phyloP scores from a whole-genome alignment of 805 yeast genomes.

The Peterozyma toletana region DNA sequence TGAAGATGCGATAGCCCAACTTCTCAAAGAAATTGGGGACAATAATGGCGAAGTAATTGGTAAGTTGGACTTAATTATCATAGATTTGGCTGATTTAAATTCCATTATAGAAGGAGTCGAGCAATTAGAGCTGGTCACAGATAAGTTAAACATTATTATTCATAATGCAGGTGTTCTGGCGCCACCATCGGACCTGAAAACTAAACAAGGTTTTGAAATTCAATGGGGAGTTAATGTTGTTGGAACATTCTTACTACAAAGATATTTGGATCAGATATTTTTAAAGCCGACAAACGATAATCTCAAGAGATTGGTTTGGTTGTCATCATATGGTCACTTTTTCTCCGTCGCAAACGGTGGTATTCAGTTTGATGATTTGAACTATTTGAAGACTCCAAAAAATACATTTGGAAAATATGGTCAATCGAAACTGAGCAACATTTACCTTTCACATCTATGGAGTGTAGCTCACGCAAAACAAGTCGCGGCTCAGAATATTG shows the following conservation, averaged over 20 bases:
- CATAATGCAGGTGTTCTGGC: conserved; percentile 40
- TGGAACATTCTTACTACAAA: conserved; percentile 38
- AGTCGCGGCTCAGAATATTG: conserved; percentile 11
- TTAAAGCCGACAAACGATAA: conserved; percentile 16
- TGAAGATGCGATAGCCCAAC: conserved; percentile 17
- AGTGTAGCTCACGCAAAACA: conserved; percentile 20
- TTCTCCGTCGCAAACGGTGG: conserved; percentile 14
- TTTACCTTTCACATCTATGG: conserved; percentile 30
- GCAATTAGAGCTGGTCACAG: conserved; percentile 17
- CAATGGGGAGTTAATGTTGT: conserved; percentile 40
- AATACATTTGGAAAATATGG: conserved; percentile 20
- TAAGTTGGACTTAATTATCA: conserved; percentile 16
- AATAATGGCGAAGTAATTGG: conserved; percentile 13
- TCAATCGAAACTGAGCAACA: conserved; percentile 35
- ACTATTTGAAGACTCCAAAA: conserved; percentile 14
- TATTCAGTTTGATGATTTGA: conserved; percentile 26
- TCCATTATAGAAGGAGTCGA: conserved; percentile 30
- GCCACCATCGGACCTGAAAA: conserved; percentile 26
- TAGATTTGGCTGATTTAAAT: conserved; percentile 34
- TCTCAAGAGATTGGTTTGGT: conserved; percentile 33
- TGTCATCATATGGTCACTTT: conserved; percentile 15
- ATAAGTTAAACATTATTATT: conserved; percentile 26
- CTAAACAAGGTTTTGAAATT: conserved; percentile 37
- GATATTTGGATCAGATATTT: conserved; percentile 28
- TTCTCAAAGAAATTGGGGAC: conserved; percentile 14